Base-by-base conservation (phyloP, 2,329 filamentous ascomycete species). In the Tolypocladium sp. region DNA sequence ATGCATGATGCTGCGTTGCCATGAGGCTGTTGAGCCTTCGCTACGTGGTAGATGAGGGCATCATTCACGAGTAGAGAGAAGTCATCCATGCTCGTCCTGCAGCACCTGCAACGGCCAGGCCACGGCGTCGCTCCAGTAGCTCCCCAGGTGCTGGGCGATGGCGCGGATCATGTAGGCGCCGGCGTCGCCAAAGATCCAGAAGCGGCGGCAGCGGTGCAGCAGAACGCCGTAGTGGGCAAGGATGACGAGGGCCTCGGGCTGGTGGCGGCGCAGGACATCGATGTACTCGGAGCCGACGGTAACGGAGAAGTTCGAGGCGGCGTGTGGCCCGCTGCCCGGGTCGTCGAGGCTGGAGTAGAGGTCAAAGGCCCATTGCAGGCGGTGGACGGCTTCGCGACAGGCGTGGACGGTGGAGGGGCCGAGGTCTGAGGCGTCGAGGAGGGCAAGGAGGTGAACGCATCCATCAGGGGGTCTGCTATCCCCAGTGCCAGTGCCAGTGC, bases 191-290 rank as follows among this genome's bases (percentile, higher is more conserved):
- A 77, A 70, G 33, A 76, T 67, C 77, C 78, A 80, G 41, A 69
- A 66, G 5, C 65, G 60, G 10, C 73, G 68, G 46, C 71, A 74
- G 17, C 69, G 70, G 60, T 80, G 75, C n/a, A 82, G 67, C 49
- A 82, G 63, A 4, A 80, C 72, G 13, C 78, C 78, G 60, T 80
- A 81, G 63, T 82, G 75, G 7, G 77, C 79, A 27, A 83, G 66
- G 8, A 82, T 72, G 13, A 79, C 68, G 30, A 82, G 67, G 9
- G 76, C 76, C 55, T 76, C 75, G 0, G 76, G 74, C 0, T 69
- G 68, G n/a, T 70, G 64, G 35, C 70, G 69, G 20, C 68, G 66
- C 37, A 77, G 63, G 22, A 71, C 64, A 9, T 74, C 69, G 46
- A 74, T 65, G 55, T 71, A 77, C 20, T 69, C 70, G 3, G 64